Conservation (phyloP, 345 rosid species). For the Raphanus raphanistrum region DNA sequence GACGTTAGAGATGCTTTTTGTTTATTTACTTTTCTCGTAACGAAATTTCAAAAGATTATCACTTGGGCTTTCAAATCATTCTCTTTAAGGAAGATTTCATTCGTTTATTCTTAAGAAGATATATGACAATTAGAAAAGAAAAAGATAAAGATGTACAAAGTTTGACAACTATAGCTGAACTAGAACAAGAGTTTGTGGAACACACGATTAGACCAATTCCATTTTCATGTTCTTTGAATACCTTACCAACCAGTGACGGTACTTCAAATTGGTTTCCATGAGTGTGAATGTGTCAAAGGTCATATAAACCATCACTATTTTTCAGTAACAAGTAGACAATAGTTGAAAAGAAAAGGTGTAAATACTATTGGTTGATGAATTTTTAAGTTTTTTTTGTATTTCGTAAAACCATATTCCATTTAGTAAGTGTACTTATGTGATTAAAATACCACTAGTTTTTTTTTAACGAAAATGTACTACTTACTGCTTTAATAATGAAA, state of each 20-base stretch:
- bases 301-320: too few relatives aligned
- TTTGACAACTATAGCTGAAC: slow-evolving; percentile 1
- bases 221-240: background rate
- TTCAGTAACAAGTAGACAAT: too few relatives aligned
- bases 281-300: too few relatives aligned
- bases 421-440: background rate
- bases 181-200: background rate
- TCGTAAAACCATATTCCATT: background rate
- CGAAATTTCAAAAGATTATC: background rate
- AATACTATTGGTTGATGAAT: background rate
- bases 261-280: background rate
- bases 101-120: background rate
- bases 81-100: background rate
- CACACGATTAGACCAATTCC: slow-evolving; percentile 2
- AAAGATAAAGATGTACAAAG: too few relatives aligned
- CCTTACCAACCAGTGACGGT: slow-evolving; percentile 9
- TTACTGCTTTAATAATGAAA: too few relatives aligned
- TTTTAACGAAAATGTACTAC: too few relatives aligned
- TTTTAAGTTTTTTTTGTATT: background rate
- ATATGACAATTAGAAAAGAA: too few relatives aligned
- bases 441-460: too few relatives aligned
- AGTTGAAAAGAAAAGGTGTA: too few relatives aligned
- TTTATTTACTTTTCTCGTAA: too few relatives aligned
- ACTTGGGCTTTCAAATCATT: background rate
- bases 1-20: background rate